Base-by-base conservation (phyloP, 2,329 filamentous ascomycete genomes). In the Juglanconis sp. region DNA sequence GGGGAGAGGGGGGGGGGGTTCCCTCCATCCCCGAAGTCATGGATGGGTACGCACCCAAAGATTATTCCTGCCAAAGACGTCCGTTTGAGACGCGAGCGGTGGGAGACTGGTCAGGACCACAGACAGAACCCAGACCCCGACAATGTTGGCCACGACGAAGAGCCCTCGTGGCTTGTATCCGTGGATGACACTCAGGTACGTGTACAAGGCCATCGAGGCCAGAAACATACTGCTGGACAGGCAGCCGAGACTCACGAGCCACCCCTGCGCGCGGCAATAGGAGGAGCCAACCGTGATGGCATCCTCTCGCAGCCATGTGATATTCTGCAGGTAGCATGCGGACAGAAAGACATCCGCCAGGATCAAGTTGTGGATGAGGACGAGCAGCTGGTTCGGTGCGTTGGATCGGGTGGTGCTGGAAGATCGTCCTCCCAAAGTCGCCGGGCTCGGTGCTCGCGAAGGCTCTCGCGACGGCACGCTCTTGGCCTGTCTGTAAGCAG, bases 101-200 rank as follows among this genome's bases (percentile, higher is more conserved):
- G 78, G 85, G 31, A 86, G 73, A 1, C 83, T 70, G 0, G 82
- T 83, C 36, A 88, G 77, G 5, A 79, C 73, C 64, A 87, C 84
- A 3, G 85, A 77, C 62, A 89, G 86, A 2, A 75, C 38, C 88
- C 87, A 90, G 3, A 83, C 71, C 1, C 67, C 63, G 1, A 70
- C 65, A 15, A 90, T 79, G 2, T 66, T 66, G 1, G 69, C 59
- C 57, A 84, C 83, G 58, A 90, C 82, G 0, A 68, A 70, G 55
- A 70, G 73, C 3, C 81, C 79, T 0, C 79, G 76, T 2, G 86
- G 71, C 17, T 80, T 77, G 44, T 47, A 47, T 30, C 44, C 44
- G 17, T 47, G 44, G 3, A 17, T 47, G 44, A 47, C 4, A 3
- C 13, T 30, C 15, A 47, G n/a, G 44, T 47, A 47, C 17, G 44